These are phyloP conservation scores for Datisca glomerata DNA, from an alignment of 306 rosid species.

Conservation along the genomic window DNA sequence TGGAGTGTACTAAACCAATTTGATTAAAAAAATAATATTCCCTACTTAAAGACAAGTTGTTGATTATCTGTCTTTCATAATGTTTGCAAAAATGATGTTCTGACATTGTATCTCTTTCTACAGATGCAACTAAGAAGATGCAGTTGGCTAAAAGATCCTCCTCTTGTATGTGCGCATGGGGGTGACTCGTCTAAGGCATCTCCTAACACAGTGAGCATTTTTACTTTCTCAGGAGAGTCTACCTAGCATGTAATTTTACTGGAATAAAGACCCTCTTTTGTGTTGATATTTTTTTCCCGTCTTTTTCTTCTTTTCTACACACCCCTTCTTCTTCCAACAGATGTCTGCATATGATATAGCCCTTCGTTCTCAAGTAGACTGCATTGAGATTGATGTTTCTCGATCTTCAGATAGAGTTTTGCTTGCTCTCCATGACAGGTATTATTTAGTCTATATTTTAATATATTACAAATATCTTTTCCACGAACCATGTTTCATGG, in stretches of 20 bases:
- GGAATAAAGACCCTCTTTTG: too few relatives aligned
- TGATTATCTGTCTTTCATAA: background rate
- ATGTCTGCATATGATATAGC: constrained; percentile 64
- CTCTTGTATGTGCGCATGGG: constrained; percentile 86
- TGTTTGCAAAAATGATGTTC: background rate
- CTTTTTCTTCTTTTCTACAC: background rate
- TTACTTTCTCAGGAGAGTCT: background rate
- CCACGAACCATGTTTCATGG: too few relatives aligned
- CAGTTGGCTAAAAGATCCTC: constrained; percentile 60
- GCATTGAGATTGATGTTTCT: constrained; percentile 88
- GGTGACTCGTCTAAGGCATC: constrained; percentile 72
- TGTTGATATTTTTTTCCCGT: too few relatives aligned
- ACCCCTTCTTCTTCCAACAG: constrained; percentile 16
- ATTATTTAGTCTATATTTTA: background rate
- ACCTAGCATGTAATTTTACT: too few relatives aligned
- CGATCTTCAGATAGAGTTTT: constrained; percentile 75
- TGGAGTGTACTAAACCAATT: too few relatives aligned
- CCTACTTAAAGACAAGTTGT: too few relatives aligned
- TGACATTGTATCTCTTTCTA: background rate
- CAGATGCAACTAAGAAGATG: constrained; percentile 48
- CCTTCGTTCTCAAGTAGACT: constrained; percentile 52
- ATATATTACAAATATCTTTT: too few relatives aligned
- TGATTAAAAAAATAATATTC: too few relatives aligned
- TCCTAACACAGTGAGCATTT: constrained; percentile 53
- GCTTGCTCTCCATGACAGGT: constrained; percentile 94